A percentile compares a stretch with the other conserved stretches of the same genome.
Conservation (phyloP, 177 flowering plant species). For the Vitis hybrid region DNA sequence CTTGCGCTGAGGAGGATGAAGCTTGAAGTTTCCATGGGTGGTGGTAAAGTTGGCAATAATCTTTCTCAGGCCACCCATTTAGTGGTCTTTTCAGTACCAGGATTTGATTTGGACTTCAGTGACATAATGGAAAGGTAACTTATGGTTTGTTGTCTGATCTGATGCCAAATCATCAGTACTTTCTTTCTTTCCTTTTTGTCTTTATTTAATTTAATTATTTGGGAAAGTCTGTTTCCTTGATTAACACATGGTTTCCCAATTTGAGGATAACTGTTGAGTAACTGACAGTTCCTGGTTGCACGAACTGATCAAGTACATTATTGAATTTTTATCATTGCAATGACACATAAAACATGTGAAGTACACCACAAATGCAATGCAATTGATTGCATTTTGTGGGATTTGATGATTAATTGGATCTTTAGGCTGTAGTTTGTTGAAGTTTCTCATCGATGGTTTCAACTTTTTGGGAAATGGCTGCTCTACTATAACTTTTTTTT, state of each 20-base stretch:
- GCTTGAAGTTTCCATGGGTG: constrained; percentile 68
- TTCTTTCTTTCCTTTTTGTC: no score
- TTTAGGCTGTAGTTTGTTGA: background rate
- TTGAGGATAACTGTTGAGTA: background rate
- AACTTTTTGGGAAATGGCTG: background rate
- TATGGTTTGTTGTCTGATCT: background rate
- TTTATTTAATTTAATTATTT: no score
- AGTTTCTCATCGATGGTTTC: background rate
- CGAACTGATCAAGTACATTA: background rate
- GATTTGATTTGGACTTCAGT: constrained; percentile 37
- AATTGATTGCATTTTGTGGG: background rate
- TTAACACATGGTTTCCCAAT: background rate
- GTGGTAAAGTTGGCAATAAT: constrained; percentile 62
- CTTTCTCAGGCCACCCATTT: constrained; percentile 76
- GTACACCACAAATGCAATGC: background rate
- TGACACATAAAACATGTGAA: background rate
- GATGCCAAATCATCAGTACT: no score
- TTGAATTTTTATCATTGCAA: background rate
- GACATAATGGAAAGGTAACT: constrained; percentile 49
- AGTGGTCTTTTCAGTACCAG: constrained; percentile 51
- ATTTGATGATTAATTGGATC: background rate
- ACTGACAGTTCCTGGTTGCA: no score
- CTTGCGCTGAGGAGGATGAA: constrained; percentile 63
- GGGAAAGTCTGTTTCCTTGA: no score
- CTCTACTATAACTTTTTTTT: background rate